Evolutionary conservation across 805 yeast genomes (phyloP).

Genomic region (Clavispora vitiphila): DNA sequence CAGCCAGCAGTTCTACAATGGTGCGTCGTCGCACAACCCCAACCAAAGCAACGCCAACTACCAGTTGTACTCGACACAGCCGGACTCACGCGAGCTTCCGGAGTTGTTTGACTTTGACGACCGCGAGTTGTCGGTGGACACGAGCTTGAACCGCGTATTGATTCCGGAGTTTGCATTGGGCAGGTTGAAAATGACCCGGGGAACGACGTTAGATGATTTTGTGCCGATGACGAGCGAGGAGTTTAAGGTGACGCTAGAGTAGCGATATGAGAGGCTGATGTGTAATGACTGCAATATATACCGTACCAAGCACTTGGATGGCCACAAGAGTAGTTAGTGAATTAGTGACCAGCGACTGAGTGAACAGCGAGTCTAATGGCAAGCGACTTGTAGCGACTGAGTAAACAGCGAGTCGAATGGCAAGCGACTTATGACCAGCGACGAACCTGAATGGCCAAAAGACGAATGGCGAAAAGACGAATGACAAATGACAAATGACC

Average conservation of each 20-base stretch:
- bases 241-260: constrained; percentile 30
- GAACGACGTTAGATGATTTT: constrained; percentile 27
- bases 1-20: constrained; percentile 31
- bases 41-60: constrained; percentile 39
- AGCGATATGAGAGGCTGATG: constrained; percentile 1
- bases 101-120: constrained; percentile 48
- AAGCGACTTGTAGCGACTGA: too few relatives aligned
- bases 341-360: too few relatives aligned
- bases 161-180: constrained; percentile 38
- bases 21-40: constrained; percentile 17
- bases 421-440: too few relatives aligned
- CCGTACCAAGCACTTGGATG: too few relatives aligned
- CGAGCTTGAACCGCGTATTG: constrained; percentile 33
- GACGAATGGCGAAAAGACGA: too few relatives aligned
- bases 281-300: neutral
- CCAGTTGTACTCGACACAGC: constrained; percentile 35
- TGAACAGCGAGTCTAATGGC: too few relatives aligned
- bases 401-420: too few relatives aligned
- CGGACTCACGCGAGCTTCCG: constrained; percentile 41
- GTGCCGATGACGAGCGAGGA: constrained; percentile 29
- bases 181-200: constrained; percentile 23
- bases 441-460: too few relatives aligned
- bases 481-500: too few relatives aligned
- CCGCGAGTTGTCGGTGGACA: constrained; percentile 45
- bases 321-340: too few relatives aligned